Conservation (phyloP, 129 eudicot species). For the Erigeron canadensis region DNA sequence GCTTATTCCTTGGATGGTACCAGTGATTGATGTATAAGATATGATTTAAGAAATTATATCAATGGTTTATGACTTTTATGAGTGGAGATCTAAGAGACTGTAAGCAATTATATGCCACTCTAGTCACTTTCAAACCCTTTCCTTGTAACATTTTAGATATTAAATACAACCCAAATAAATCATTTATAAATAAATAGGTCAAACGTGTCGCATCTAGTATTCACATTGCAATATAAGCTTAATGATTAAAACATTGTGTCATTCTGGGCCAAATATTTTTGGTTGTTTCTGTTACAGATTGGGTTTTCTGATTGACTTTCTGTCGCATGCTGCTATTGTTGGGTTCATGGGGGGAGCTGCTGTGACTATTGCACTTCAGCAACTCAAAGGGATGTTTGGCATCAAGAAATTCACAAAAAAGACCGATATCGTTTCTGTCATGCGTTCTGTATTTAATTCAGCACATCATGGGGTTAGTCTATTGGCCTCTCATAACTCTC, state of each 20-base stretch:
- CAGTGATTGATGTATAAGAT: neutral
- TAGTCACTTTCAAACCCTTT: neutral
- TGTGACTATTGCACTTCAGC: slow-evolving; percentile 71
- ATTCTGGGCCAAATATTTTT: neutral
- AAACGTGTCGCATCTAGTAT: neutral
- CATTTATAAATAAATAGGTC: neutral
- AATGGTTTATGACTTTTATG: no score
- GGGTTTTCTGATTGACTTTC: slow-evolving; percentile 81
- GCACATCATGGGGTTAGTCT: slow-evolving; percentile 62
- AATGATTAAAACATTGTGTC: neutral
- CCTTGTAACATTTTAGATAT: neutral
- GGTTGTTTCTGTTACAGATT: slow-evolving; percentile 40
- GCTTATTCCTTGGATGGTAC: neutral
- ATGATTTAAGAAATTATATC: neutral
- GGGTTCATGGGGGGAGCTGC: slow-evolving; percentile 95
- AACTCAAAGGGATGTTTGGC: slow-evolving; percentile 75
- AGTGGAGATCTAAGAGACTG: neutral
- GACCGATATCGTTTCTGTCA: slow-evolving; percentile 64
- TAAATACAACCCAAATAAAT: neutral
- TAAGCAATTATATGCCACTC: neutral
- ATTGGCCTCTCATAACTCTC: no score
- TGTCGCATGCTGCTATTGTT: slow-evolving; percentile 87
- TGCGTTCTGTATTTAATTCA: slow-evolving; percentile 50
- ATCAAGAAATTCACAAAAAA: slow-evolving; percentile 66
- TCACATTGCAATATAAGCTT: neutral